Evolutionary conservation across 2,329 filamentous ascomycete species (phyloP), one percentile per base, ranked within the genome.

Genomic region (Sporothrix pallida): DNA sequence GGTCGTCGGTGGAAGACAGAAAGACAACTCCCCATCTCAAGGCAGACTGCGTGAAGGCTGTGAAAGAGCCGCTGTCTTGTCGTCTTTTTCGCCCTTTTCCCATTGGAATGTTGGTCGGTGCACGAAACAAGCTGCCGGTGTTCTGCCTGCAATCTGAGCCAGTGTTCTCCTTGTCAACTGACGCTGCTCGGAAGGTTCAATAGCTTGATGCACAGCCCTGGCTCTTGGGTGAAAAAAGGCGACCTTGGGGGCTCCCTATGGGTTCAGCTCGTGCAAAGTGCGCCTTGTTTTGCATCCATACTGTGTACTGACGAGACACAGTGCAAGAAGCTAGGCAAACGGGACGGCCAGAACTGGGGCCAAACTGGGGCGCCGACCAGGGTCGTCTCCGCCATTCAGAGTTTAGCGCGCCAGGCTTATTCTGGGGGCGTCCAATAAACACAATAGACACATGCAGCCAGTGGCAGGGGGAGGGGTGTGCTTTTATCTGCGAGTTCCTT

Each of bases 311-410:
- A 17, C 8, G 7, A 10, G 7, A 62, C 71, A 73, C 71, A 72
- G 71, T 73, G 71, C 54, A 26, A 58, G 26, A 3, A 46, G 46
- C 71, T 72, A 72, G 54, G 71, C 23, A 13, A n/a, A 52, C 71
- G 62, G 63, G 71, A 69, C 71, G 71, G 71, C 42, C 52, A 52
- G 63, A 68, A 62, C 46, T 73, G 71, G 71, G 71, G 71, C 62
- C 50, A 13, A 44, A 50, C 48, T 20, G 20, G 50, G n/a, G 50
- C 48, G 71, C 62, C 50, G 8, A 44, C 37, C 48, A 37, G 20
- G 50, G 12, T 37, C 48, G 20, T 15, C 56, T 60, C 58, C 58
- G 31, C 70, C 70, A 72, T 54, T 72, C 50, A 65, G 48, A 65
- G 70, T 54, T 72, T 72, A 72, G 71, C 13, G 60, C 20, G 31